Evolutionary conservation across 2,329 filamentous ascomycete species (phyloP), one percentile per base, ranked within the genome.

Genomic region (Scedosporium dehoogii): DNA sequence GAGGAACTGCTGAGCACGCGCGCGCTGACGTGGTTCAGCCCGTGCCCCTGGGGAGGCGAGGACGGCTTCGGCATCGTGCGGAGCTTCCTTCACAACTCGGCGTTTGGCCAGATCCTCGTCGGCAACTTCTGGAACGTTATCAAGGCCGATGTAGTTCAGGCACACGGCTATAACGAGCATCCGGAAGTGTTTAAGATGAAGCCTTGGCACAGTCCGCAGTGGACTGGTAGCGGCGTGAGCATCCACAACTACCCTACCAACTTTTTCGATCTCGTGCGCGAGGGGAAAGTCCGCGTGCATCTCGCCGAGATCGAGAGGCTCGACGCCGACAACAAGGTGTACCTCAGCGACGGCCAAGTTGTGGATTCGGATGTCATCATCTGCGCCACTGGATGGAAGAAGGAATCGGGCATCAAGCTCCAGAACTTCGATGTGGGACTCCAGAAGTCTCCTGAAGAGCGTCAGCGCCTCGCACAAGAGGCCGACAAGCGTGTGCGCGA

Each of bases 11-110:
- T 70, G 0, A 68, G 65, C 25, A 68, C 81, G 0, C 81, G 87
- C 0, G 79, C 85, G 64, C 73, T 89, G 65, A 84, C 81, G 0
- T 89, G 84, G 81, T 81, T 90, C 69, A 83, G 79, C 21, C 86
- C 87, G 0, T 89, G 85, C 65, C 79, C 85, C 1, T 90, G 85
- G 83, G 85, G 83, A 1, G 72, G 75, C 2, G 79, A 77, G 9
- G 82, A 83, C 64, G 83, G 82, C 0, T 82, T 74, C 58, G 74
- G 78, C 6, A 71, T 70, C n/a, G 68, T 80, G 0, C 73, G 81
- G 2, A 68, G 33, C 33, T 38, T 38, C 33, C 33, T 38, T 4
- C 33, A 38, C 33, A 12, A 12, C 33, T 38, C 33, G 33, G 33
- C 33, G 10, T 1, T 38, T 1, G 33, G 33, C 33, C 33, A 6